A percentile compares a stretch with the other conserved stretches of the same genome.
These are phyloP conservation scores for Cladosporium sphaerospermum DNA, from an alignment of 2,329 filamentous ascomycete genomes.

Conservation along the genomic window DNA sequence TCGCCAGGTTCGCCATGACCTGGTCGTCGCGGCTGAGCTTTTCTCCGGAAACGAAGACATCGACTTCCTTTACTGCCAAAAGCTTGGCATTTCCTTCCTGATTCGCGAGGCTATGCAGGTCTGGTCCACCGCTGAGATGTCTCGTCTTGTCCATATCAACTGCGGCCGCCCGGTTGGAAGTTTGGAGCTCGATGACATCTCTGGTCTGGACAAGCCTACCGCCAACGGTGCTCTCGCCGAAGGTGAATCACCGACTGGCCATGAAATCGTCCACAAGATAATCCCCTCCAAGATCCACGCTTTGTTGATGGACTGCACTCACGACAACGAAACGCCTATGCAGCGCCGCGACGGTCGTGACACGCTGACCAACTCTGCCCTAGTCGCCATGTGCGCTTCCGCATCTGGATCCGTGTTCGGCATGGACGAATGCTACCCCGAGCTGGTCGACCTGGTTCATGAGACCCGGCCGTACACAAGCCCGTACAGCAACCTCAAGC, in stretches of 20 bases:
- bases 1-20: slow-evolving; percentile 75
- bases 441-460: slow-evolving; percentile 84
- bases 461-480: slow-evolving; percentile 82
- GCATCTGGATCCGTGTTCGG: slow-evolving; percentile 96
- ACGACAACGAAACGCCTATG: slow-evolving; percentile 93
- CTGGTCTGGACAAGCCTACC: slow-evolving; percentile 49
- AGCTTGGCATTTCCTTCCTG: slow-evolving; percentile 81
- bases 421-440: slow-evolving; percentile 93
- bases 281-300: slow-evolving; percentile 86
- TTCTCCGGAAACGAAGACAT: slow-evolving; percentile 94
- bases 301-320: slow-evolving; percentile 98
- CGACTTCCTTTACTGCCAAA: slow-evolving; percentile 93
- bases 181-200: slow-evolving; percentile 87
- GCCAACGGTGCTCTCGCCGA: slow-evolving; percentile 25
- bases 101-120: slow-evolving; percentile 98
- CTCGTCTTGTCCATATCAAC: slow-evolving; percentile 85
- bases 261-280: slow-evolving; percentile 71
- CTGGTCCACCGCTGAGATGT: slow-evolving; percentile 91
- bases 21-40: slow-evolving; percentile 89
- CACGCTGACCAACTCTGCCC: slow-evolving; percentile 85
- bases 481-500: slow-evolving; percentile 54
- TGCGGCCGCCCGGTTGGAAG: slow-evolving; percentile 92
- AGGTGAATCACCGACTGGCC: slow-evolving; percentile 31
- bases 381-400: slow-evolving; percentile 93
- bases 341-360: slow-evolving; percentile 93